Evolutionary conservation across 208 protist genomes (phyloP).

Genomic region (Endotrypanum monterogeii): DNA sequence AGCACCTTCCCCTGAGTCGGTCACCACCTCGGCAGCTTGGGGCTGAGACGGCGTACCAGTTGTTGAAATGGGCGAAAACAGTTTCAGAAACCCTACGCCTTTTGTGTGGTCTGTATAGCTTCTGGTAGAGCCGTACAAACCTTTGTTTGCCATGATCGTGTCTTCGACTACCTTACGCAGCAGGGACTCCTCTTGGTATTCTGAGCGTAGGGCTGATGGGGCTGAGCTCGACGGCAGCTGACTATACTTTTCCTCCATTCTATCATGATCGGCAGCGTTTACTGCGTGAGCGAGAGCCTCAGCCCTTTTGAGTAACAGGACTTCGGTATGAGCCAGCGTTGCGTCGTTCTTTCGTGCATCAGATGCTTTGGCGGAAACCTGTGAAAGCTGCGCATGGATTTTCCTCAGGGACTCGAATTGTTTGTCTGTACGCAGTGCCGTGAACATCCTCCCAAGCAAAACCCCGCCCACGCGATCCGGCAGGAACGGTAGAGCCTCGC

Average conservation of each 20-base stretch:
- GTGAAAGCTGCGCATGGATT: constrained; percentile 1
- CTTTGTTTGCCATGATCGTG: not conserved
- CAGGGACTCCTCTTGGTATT: not conserved
- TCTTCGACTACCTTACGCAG: not conserved
- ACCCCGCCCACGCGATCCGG: constrained; percentile 36
- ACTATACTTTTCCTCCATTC: constrained; percentile 1
- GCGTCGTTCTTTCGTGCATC: not conserved
- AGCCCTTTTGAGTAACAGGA: constrained; percentile 11
- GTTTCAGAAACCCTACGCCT: not conserved
- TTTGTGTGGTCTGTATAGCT: not conserved
- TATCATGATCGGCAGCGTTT: not conserved
- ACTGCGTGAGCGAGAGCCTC: constrained; percentile 6
- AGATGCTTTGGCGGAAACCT: not conserved
- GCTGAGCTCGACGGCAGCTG: not conserved
- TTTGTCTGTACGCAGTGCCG: constrained; percentile 37
- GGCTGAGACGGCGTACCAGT: not conserved
- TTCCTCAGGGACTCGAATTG: constrained; percentile 44
- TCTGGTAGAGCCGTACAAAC: not conserved
- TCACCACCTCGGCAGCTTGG: constrained; percentile 2
- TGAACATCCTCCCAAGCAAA: constrained; percentile 38
- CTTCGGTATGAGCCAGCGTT: not conserved
- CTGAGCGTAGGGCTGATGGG: not conserved
- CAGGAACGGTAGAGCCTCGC: constrained; percentile 40
- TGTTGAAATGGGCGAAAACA: not conserved
- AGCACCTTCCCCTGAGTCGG: constrained; percentile 1